Conservation (phyloP, 2,329 filamentous ascomycete genomes). For the Ceratocystis alfenasii region DNA sequence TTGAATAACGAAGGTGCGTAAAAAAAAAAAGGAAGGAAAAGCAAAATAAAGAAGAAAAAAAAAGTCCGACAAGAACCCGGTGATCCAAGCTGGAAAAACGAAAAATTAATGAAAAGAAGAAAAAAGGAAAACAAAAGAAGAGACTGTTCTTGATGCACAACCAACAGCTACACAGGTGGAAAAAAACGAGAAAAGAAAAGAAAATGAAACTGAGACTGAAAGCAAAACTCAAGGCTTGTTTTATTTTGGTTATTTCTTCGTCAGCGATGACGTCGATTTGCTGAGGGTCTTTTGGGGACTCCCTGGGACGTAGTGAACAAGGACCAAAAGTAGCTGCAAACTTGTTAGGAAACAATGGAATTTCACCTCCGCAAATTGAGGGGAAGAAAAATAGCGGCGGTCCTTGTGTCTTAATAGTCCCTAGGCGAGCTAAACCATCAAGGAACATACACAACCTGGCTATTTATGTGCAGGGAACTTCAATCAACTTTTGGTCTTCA, state of each 20-base stretch:
- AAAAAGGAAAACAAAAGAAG: not conserved
- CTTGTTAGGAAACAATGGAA: too few species aligned
- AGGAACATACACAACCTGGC: too few species aligned
- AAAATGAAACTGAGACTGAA: not conserved
- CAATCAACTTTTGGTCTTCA: too few species aligned
- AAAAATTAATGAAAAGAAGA: not conserved
- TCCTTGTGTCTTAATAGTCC: too few species aligned
- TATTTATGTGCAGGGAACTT: not conserved
- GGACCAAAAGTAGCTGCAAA: too few species aligned
- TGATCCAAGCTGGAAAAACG: not conserved
- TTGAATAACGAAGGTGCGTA: not conserved
- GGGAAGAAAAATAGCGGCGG: not conserved
- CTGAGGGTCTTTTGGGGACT: not conserved
- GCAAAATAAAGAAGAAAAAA: not conserved
- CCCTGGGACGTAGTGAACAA: not conserved
- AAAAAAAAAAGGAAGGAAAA: not conserved
- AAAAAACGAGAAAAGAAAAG: not conserved
- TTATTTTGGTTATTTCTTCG: not conserved
- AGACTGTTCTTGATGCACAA: not conserved
- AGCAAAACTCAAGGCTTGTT: not conserved
- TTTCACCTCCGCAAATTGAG: not conserved
- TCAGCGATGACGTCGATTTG: conserved; percentile 5
- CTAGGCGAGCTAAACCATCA: too few species aligned
- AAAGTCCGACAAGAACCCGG: not conserved
- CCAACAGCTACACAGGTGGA: not conserved